phyloP scores from a whole-genome alignment of 495 filamentous ascomycete species.

The Aspergillus haitiensis region DNA sequence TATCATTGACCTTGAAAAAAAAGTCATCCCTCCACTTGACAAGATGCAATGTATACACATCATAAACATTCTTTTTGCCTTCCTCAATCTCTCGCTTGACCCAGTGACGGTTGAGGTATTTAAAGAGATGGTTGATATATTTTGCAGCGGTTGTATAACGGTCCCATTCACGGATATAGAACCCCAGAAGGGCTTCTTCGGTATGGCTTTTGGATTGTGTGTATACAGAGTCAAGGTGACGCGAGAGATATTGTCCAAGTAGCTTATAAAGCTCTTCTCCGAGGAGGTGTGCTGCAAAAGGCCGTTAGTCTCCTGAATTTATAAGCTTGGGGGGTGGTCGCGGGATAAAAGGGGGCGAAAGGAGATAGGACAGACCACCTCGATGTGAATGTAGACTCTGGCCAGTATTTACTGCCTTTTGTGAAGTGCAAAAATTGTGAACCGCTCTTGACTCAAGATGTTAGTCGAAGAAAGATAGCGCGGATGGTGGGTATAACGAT shows the following conservation, averaged over 20 bases:
- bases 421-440: constrained; percentile 98
- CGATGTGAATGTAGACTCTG: constrained; percentile 63
- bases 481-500: not conserved
- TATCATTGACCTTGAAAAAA: constrained; percentile 76
- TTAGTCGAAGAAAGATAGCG: constrained; percentile 21
- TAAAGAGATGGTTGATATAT: constrained; percentile 96
- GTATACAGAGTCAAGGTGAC: constrained; percentile 67
- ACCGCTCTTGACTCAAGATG: constrained; percentile 64
- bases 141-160: constrained; percentile 93
- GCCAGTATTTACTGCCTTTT: constrained; percentile 72
- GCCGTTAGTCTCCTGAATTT: constrained; percentile 17
- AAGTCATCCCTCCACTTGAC: constrained; percentile 93
- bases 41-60: constrained; percentile 95
- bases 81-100: constrained; percentile 99
- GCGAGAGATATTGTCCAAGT: constrained; percentile 76
- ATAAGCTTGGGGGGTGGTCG: constrained; percentile 2
- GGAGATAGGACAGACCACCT: constrained; percentile 61
- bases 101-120: constrained; percentile 98
- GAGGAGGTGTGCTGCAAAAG: constrained; percentile 73
- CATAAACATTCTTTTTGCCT: constrained; percentile 97
- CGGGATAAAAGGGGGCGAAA: constrained; percentile 2
- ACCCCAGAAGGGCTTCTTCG: constrained; percentile 88
- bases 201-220: constrained; percentile 70
- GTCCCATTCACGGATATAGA: constrained; percentile 96
- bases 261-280: constrained; percentile 96